Base-by-base conservation (phyloP, 352 stramenopile genomes). In the Pythium folliculosum region DNA sequence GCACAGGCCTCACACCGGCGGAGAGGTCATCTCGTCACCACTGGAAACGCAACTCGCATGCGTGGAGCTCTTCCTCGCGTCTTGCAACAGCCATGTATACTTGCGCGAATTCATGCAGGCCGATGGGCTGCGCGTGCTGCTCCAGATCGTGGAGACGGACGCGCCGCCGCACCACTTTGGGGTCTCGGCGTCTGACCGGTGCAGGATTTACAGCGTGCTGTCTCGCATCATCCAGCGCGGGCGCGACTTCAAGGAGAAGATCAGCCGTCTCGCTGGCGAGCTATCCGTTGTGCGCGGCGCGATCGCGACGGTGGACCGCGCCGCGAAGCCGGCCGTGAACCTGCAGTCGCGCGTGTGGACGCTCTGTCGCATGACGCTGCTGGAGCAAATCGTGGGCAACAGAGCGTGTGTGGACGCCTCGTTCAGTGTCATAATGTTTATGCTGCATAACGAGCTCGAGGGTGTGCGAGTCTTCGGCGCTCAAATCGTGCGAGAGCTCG, bases 301-400 rank as follows among this genome's bases (percentile, higher is more conserved):
- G 1, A 63, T 91, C 5, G 40, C 56, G 13, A 49, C 60, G 8
- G 5, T 60, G 3, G 54, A 57, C 7, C 10, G 1, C 14, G 21
- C 38, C 5, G 27, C 14, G 12, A 64, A 59, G 16, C 21, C 16
- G 45, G 55, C 51, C 12, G 69, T 59, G 30, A 70, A 71, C 13
- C 51, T 73, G 40, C 25, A 63, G 38, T 70, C 63, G 14, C 44
- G 23, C 0, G 40, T 82, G 7, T 84, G 74, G 77, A 25, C 48
- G 4, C 48, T 63, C 12, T 86, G 82, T 66, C 74, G 77, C 5
- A 70, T 77, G 14, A 66, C 77, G 10, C 62, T 92, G 21, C 52
- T 92, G 19, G 81, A 90, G 54, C 84, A 89, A 70, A 74, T 88
- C 23, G 69, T 78, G 7, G 84, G 80, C 8, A 91, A 90, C 38